A percentile compares a stretch with the other conserved stretches of the same genome.
These are phyloP conservation scores for Lipomyces yamadae DNA, from an alignment of 805 yeast species.

Conservation along the genomic window DNA sequence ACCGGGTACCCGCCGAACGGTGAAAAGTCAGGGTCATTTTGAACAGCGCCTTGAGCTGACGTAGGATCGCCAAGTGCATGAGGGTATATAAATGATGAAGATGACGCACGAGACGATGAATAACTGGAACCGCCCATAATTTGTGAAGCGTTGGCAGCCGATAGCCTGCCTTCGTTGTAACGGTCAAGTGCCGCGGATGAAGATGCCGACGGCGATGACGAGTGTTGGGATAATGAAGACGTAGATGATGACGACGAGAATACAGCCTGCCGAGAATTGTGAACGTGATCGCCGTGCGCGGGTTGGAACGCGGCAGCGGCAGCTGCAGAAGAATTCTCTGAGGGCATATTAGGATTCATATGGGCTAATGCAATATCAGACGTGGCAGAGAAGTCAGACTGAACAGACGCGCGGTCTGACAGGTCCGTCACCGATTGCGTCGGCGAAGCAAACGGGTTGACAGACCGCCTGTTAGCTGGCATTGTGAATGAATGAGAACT, in stretches of 20 bases:
- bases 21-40: constrained; percentile 49
- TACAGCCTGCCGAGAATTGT: constrained; percentile 35
- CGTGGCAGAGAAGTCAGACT: constrained; percentile 29
- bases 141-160: constrained; percentile 18
- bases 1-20: constrained; percentile 99
- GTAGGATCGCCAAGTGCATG: constrained; percentile 33
- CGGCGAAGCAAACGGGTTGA: constrained; percentile 36
- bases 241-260: constrained; percentile 28
- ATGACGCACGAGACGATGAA: constrained; percentile 24
- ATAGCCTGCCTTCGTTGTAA: not conserved
- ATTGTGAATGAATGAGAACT: constrained; percentile 1
- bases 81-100: constrained; percentile 26
- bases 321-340: not conserved
- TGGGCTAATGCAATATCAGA: constrained; percentile 29
- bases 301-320: constrained; percentile 25
- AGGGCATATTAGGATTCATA: not conserved
- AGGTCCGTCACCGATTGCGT: constrained; percentile 23
- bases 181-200: not conserved
- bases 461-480: constrained; percentile 15
- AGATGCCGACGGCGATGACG: constrained; percentile 21
- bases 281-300: constrained; percentile 28
- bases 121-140: constrained; percentile 21
- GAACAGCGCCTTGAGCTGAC: constrained; percentile 21
- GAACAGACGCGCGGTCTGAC: constrained; percentile 27
- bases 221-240: constrained; percentile 16